Evolutionary conservation across 164 flowering plant species (phyloP).

Genomic region (Akebia trifoliata): DNA sequence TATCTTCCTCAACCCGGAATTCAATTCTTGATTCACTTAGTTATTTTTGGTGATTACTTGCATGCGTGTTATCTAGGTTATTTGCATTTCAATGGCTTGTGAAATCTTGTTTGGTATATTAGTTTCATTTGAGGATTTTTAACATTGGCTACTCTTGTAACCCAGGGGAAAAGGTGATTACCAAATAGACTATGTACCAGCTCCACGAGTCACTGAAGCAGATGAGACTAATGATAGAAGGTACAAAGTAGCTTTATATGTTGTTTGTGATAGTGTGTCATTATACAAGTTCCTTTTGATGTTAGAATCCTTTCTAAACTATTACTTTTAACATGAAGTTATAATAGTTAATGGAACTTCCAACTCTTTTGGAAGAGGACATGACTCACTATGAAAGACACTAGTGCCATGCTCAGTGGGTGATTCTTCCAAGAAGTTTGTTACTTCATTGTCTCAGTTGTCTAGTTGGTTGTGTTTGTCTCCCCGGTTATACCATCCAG

Average conservation of each 20-base stretch:
- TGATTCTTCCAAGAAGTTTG: too few relatives aligned
- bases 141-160: slow-evolving; percentile 1
- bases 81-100: neutral
- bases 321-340: too few relatives aligned
- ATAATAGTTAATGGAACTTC: too few relatives aligned
- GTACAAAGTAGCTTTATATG: slow-evolving; percentile 25
- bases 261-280: neutral
- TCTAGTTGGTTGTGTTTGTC: too few relatives aligned
- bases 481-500: too few relatives aligned
- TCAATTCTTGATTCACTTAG: slow-evolving; percentile 3
- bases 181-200: slow-evolving; percentile 82
- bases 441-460: too few relatives aligned
- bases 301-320: too few relatives aligned
- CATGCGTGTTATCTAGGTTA: neutral
- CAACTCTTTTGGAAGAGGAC: too few relatives aligned
- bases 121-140: neutral
- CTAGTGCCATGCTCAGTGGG: too few relatives aligned
- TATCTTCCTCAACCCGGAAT: too few relatives aligned
- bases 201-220: slow-evolving; percentile 92
- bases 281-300: too few relatives aligned
- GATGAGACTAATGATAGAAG: slow-evolving; percentile 79
- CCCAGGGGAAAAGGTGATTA: slow-evolving; percentile 90
- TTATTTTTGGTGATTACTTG: neutral
- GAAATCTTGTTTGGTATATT: neutral
- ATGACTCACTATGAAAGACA: too few relatives aligned